phyloP scores from a whole-genome alignment of 2,329 filamentous ascomycete species.

The Talaromyces funiculosus region DNA sequence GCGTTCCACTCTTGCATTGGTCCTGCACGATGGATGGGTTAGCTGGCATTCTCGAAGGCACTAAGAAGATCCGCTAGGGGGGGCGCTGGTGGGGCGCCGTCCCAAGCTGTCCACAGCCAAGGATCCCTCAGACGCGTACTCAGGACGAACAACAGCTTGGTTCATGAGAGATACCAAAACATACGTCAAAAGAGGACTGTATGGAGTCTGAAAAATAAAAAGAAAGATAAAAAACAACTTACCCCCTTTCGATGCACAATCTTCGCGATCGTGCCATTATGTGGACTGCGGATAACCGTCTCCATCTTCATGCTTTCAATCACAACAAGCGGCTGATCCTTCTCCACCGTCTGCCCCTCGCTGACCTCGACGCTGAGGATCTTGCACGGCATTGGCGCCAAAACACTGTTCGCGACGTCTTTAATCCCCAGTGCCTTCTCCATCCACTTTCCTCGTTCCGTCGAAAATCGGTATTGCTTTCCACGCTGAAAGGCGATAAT shows the following conservation, averaged over 20 bases:
- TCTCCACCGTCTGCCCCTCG: conserved; percentile 75
- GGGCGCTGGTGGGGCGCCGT: background rate
- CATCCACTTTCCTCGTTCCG: conserved; percentile 67
- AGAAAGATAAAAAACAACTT: conserved; percentile 33
- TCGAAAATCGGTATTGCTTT: conserved; percentile 51
- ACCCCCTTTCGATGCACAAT: conserved; percentile 70
- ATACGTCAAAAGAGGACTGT: conserved; percentile 10
- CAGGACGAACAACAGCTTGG: background rate
- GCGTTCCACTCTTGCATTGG: conserved; percentile 71
- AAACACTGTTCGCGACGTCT: conserved; percentile 73
- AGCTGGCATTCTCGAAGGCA: conserved; percentile 15
- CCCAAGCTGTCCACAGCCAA: background rate
- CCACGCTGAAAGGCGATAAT: conserved; percentile 73
- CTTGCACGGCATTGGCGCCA: conserved; percentile 97
- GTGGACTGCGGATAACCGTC: conserved; percentile 72
- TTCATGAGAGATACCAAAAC: background rate
- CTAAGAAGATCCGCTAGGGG: conserved; percentile 9
- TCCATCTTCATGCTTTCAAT: conserved; percentile 92
- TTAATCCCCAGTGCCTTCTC: conserved; percentile 81
- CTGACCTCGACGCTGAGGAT: conserved; percentile 81
- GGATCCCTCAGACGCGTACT: no score
- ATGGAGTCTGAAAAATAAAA: background rate
- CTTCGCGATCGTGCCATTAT: conserved; percentile 65
- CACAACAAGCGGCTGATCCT: conserved; percentile 82
- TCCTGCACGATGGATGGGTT: conserved; percentile 45